These are phyloP conservation scores for Sugiyamaella marilandica DNA, from an alignment of 805 yeast species.

Conservation along the genomic window DNA sequence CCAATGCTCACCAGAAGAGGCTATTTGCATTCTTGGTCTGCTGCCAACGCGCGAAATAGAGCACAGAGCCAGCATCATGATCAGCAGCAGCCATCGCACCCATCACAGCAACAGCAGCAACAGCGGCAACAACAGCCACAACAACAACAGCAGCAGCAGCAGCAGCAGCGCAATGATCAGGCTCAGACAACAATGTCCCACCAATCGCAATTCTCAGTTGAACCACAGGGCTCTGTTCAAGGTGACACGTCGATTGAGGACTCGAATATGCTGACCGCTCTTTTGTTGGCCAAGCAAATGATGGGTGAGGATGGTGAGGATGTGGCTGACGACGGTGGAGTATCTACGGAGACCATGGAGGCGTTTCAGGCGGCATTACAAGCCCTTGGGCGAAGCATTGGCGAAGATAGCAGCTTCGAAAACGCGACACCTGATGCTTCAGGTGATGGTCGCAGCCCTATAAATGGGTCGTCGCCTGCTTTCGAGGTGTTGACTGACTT, in stretches of 20 bases:
- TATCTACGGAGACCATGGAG: conserved; percentile 22
- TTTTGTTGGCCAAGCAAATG: conserved; percentile 34
- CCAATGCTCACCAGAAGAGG: conserved; percentile 21
- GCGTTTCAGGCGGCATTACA: conserved; percentile 26
- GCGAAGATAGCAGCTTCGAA: conserved; percentile 5
- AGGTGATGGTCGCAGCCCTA: neutral
- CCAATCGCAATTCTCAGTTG: neutral
- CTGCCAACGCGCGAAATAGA: neutral
- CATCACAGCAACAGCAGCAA: conserved; percentile 5
- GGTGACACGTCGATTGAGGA: conserved; percentile 6
- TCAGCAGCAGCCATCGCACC: neutral
- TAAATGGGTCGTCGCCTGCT: neutral
- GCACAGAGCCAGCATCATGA: neutral
- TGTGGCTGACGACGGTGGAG: conserved; percentile 1
- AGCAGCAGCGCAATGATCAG: neutral
- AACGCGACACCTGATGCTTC: neutral
- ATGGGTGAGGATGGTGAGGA: conserved; percentile 20
- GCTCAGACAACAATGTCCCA: neutral
- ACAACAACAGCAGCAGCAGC: neutral
- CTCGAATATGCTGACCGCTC: conserved; percentile 30
- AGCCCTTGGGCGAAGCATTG: conserved; percentile 16
- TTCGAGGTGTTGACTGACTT: neutral
- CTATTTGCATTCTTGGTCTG: conserved; percentile 11
- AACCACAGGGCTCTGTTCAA: neutral
- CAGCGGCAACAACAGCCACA: neutral